Percentiles rank a stretch among this genome's conserved stretches.
These are phyloP conservation scores for Penicillium rolfsii DNA, from an alignment of 2,329 filamentous ascomycete species.

Conservation along the genomic window DNA sequence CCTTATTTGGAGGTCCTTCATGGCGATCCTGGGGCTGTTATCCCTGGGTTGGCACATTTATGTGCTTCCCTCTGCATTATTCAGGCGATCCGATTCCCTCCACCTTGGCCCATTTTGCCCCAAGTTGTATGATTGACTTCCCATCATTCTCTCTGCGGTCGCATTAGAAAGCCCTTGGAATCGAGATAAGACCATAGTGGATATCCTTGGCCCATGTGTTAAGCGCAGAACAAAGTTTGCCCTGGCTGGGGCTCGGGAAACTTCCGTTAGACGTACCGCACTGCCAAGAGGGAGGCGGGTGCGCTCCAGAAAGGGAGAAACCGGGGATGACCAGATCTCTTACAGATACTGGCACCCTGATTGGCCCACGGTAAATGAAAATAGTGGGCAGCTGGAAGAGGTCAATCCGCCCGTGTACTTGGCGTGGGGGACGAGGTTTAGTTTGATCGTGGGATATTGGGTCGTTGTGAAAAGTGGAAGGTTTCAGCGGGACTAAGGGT, in stretches of 20 bases:
- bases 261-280: slow-evolving; percentile 9
- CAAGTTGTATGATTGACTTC: not conserved
- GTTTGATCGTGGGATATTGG: not conserved
- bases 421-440: not conserved
- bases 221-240: slow-evolving; percentile 4
- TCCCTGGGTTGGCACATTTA: not conserved
- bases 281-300: slow-evolving; percentile 5
- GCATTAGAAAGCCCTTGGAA: not conserved
- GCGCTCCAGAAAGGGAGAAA: not conserved
- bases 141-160: not conserved
- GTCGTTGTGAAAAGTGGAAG: not conserved
- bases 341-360: not conserved
- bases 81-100: not conserved
- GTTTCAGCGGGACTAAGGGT: not conserved
- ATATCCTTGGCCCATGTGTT: not conserved
- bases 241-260: slow-evolving; percentile 13
- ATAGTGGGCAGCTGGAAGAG: not conserved
- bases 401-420: not conserved
- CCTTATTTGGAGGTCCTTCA: not conserved
- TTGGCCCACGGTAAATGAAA: not conserved
- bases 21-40: not conserved
- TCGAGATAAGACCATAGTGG: not conserved
- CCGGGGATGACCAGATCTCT: slow-evolving; percentile 7
- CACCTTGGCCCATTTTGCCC: not conserved
- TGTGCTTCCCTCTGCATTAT: not conserved